phyloP scores from a whole-genome alignment of 805 yeast species.

The Saccharomyces jurei region DNA sequence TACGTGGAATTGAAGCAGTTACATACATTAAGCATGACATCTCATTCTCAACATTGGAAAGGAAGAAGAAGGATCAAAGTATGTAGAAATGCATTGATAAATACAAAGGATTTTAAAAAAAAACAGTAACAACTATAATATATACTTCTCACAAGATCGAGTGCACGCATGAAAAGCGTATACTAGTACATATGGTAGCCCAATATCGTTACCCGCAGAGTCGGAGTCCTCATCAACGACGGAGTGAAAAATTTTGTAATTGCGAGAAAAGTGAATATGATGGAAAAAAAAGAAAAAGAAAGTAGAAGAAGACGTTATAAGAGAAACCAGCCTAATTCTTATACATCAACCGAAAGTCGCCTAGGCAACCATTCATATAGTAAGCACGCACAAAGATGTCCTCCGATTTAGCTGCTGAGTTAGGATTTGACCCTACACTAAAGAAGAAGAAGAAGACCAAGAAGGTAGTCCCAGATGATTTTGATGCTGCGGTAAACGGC shows the following conservation, averaged over 20 bases:
- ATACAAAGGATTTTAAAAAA: background rate
- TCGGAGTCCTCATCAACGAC: background rate
- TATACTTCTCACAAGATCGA: background rate
- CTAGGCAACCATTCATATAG: background rate
- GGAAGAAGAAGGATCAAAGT: background rate
- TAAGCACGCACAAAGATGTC: constrained; percentile 11
- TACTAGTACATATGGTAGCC: background rate
- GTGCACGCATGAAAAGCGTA: background rate
- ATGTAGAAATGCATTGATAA: background rate
- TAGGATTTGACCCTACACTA: constrained; percentile 66
- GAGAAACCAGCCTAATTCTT: constrained; percentile 1
- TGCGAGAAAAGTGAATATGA: background rate
- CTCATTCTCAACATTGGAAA: background rate
- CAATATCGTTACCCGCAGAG: background rate
- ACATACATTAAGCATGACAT: background rate
- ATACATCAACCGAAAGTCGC: background rate
- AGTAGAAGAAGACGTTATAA: background rate
- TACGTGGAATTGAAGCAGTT: background rate
- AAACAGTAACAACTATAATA: background rate
- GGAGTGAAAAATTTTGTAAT: background rate
- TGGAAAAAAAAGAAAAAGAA: background rate
- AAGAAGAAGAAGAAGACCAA: constrained; percentile 73
- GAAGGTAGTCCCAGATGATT: constrained; percentile 36
- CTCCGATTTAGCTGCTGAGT: constrained; percentile 31
- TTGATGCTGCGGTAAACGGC: constrained; percentile 33